Percentiles rank a stretch among this genome's conserved stretches.
phyloP scores from a whole-genome alignment of 768 basidiomycete genomes.

The Lyophyllum decastes region DNA sequence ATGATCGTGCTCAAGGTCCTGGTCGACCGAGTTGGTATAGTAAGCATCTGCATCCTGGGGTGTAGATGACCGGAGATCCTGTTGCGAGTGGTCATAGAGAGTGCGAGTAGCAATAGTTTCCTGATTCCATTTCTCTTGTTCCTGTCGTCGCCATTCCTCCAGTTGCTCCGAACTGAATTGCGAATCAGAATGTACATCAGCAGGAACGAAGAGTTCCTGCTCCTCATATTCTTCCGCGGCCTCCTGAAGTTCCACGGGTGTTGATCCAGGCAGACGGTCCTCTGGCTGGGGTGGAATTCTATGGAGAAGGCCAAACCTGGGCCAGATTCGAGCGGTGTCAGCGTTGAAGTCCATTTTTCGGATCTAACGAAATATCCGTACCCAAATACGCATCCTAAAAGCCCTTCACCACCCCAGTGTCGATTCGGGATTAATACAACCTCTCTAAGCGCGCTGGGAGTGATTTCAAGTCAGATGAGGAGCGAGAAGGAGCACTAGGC shows the following conservation, averaged over 20 bases:
- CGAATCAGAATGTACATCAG: constrained; percentile 45
- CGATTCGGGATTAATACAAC: constrained; percentile 94
- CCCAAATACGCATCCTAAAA: constrained; percentile 96
- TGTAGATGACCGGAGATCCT: not conserved
- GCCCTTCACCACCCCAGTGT: constrained; percentile 96
- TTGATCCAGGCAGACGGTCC: constrained; percentile 55
- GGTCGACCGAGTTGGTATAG: constrained; percentile 10
- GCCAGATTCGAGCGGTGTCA: not conserved
- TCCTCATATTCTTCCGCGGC: constrained; percentile 55
- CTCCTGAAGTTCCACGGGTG: constrained; percentile 58
- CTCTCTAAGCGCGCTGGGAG: constrained; percentile 79
- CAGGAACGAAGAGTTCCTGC: constrained; percentile 74
- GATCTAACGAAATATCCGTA: constrained; percentile 34
- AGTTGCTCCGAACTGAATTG: constrained; percentile 26
- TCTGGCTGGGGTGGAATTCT: constrained; percentile 82
- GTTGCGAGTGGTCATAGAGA: constrained; percentile 11
- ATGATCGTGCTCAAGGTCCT: constrained; percentile 11
- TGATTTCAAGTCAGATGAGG: constrained; percentile 8
- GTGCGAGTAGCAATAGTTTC: constrained; percentile 23
- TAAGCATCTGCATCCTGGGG: not conserved
- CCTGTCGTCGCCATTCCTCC: constrained; percentile 30
- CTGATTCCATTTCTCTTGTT: constrained; percentile 31
- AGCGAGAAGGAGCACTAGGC: constrained; percentile 4
- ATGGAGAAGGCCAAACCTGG: constrained; percentile 87
- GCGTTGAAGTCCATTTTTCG: constrained; percentile 5